Base-by-base conservation (phyloP, 352 stramenopile species). In the Phytophthora ohioensis region DNA sequence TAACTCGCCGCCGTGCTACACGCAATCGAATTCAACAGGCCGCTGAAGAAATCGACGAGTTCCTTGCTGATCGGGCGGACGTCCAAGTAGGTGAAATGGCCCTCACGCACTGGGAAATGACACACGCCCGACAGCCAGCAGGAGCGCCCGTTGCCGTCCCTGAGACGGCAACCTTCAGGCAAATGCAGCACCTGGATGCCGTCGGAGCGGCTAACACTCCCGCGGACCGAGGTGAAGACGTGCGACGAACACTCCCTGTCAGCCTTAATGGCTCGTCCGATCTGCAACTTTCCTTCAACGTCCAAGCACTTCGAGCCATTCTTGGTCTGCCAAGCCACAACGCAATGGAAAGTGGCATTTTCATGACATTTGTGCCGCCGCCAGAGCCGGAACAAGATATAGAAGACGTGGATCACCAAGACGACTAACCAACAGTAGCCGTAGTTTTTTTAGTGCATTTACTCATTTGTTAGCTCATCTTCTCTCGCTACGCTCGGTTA, bases 391-490 rank as follows among this genome's bases (percentile, higher is more conserved):
- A 7, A 6, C 43, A 65, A 2, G 47, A 72, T 34, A 41, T 72
- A 2, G 30, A 66, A 46, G 55, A 72, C 41, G 41, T 66, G 10
- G 56, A 71, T 13, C 56, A 66, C 30, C 17, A 47, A 49, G 21
- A 27, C 21, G 21, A 27, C 21, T 27, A 27, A 27, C 21, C 21
- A 27, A 27, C 21, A 27, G 21, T 27, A 27, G 21, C 1, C 21
- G 21, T 27, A 27, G 21, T 27, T 27, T 27, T 2, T 27, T 27
- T 27, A 27, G 21, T 27, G 21, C 21, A 27, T 27, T 27, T 27
- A 27, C 21, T 27, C 21, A 27, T 27, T 27, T 27, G 21, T 27
- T 2, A 27, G 21, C 21, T 27, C 21, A 27, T 27, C 21, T 27
- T 27, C 1, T 27, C 21, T 27, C 21, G 1, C 21, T 27, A 27